A percentile compares a stretch with the other conserved stretches of the same genome.
phyloP scores from a whole-genome alignment of 179 eudicot species.

The Carnegiea gigantea region DNA sequence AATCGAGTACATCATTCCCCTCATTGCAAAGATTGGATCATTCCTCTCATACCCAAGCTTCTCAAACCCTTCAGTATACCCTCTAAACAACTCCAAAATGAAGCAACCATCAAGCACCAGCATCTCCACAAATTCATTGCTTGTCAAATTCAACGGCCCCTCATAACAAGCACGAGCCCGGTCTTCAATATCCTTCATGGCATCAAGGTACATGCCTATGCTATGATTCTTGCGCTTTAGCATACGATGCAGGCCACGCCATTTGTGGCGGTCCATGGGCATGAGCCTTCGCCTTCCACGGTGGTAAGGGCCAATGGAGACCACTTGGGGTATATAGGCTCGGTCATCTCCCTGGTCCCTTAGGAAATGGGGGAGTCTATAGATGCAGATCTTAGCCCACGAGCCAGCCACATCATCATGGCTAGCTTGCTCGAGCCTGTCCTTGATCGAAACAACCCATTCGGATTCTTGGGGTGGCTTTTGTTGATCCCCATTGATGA shows the following conservation, averaged over 20 bases:
- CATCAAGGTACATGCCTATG: slow-evolving; percentile 39
- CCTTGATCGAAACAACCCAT: slow-evolving; percentile 65
- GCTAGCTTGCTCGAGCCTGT: slow-evolving; percentile 57
- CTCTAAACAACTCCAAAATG: slow-evolving; percentile 61
- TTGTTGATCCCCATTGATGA: slow-evolving; percentile 25
- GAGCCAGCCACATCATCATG: slow-evolving; percentile 52
- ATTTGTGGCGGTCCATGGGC: slow-evolving; percentile 64
- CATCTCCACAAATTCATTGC: slow-evolving; percentile 59
- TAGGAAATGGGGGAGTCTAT: slow-evolving; percentile 51
- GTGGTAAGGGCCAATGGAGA: slow-evolving; percentile 69
- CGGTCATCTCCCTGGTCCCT: slow-evolving; percentile 43
- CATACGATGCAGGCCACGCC: slow-evolving; percentile 51
- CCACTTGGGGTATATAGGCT: slow-evolving; percentile 54
- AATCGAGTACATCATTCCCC: slow-evolving; percentile 72
- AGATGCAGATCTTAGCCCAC: slow-evolving; percentile 65
- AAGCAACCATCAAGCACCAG: slow-evolving; percentile 65
- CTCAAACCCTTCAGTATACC: slow-evolving; percentile 46
- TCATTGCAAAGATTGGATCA: slow-evolving; percentile 60
- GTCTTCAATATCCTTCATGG: slow-evolving; percentile 54
- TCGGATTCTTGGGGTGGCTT: slow-evolving; percentile 46
- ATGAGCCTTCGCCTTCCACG: slow-evolving; percentile 44
- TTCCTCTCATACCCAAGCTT: slow-evolving; percentile 49
- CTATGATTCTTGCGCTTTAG: slow-evolving; percentile 47
- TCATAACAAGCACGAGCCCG: slow-evolving; percentile 55
- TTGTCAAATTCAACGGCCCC: slow-evolving; percentile 34